Conservation (phyloP, 2,329 filamentous ascomycete species). For the Monosporascus sp. region DNA sequence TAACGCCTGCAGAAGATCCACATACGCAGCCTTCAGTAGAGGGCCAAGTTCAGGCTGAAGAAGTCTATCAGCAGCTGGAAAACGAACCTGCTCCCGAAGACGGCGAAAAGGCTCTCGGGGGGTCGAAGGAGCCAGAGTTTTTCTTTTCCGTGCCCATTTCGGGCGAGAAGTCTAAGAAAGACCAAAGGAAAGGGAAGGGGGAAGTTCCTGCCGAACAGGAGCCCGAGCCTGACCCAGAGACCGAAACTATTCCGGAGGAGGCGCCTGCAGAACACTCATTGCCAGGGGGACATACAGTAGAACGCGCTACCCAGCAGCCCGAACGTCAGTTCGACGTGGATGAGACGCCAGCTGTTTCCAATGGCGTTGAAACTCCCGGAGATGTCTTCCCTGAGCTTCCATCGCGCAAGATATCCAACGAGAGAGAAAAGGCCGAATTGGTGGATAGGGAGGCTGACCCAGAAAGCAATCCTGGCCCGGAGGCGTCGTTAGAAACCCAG, state of each 20-base stretch:
- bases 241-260: slow-evolving; percentile 1
- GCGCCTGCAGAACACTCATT: not conserved
- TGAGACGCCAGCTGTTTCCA: slow-evolving; percentile 19
- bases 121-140: not conserved
- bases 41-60: not conserved
- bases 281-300: slow-evolving; percentile 1
- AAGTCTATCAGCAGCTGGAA: not conserved
- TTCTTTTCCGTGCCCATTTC: not conserved
- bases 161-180: slow-evolving; percentile 10
- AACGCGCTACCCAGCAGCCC: slow-evolving; percentile 1
- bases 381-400: slow-evolving; percentile 7
- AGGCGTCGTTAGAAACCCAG: not conserved
- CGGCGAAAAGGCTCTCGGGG: not conserved
- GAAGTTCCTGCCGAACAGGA: slow-evolving; percentile 8
- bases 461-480: not conserved
- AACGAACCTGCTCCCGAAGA: slow-evolving; percentile 9
- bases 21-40: not conserved
- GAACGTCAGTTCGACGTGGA: slow-evolving; percentile 15
- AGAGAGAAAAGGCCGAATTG: slow-evolving; percentile 25
- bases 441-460: not conserved
- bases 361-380: slow-evolving; percentile 3
- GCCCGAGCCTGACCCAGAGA: slow-evolving; percentile 3
- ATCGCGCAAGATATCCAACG: slow-evolving; percentile 31
- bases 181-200: slow-evolving; percentile 27
- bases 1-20: slow-evolving; percentile 1